Evolutionary conservation across 371 early-diverging fungal genomes (phyloP).

Genomic region (Rhizopus arrhizus): DNA sequence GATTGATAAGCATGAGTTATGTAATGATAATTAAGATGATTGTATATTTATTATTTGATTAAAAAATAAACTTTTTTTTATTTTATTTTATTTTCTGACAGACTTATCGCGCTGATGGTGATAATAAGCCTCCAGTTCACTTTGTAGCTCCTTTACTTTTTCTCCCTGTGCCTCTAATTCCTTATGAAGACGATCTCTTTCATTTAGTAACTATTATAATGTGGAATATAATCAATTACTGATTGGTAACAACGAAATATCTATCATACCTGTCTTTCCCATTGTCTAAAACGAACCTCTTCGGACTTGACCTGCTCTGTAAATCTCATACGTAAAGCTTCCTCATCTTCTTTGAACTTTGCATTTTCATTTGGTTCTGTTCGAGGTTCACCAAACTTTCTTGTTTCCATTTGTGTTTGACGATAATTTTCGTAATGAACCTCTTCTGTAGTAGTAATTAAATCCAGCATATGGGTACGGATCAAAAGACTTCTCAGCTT

Average conservation of each 20-base stretch:
- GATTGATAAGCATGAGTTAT: not conserved
- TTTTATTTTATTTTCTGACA: not conserved
- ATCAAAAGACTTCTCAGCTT: constrained; percentile 93
- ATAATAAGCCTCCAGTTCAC: constrained; percentile 68
- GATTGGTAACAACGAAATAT: not conserved
- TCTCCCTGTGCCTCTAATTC: constrained; percentile 93
- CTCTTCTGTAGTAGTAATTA: constrained; percentile 89
- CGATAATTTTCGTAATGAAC: constrained; percentile 92
- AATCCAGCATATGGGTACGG: constrained; percentile 92
- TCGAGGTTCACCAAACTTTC: constrained; percentile 79
- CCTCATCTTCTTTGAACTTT: constrained; percentile 96
- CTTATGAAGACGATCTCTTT: constrained; percentile 94
- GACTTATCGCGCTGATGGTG: constrained; percentile 34
- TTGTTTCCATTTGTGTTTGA: constrained; percentile 79
- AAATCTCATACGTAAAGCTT: constrained; percentile 84
- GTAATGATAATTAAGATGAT: not conserved
- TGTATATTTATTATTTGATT: not conserved
- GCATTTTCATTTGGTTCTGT: constrained; percentile 76
- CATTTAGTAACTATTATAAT: constrained; percentile 75
- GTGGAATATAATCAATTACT: not conserved
- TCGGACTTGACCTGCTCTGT: constrained; percentile 94
- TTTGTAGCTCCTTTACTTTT: constrained; percentile 85
- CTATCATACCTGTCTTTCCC: constrained; percentile 90
- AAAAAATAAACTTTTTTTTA: not conserved
- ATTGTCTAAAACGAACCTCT: constrained; percentile 91